phyloP scores from a whole-genome alignment of 1,284 basidiomycete genomes.

The Rhodotorula sp. region DNA sequence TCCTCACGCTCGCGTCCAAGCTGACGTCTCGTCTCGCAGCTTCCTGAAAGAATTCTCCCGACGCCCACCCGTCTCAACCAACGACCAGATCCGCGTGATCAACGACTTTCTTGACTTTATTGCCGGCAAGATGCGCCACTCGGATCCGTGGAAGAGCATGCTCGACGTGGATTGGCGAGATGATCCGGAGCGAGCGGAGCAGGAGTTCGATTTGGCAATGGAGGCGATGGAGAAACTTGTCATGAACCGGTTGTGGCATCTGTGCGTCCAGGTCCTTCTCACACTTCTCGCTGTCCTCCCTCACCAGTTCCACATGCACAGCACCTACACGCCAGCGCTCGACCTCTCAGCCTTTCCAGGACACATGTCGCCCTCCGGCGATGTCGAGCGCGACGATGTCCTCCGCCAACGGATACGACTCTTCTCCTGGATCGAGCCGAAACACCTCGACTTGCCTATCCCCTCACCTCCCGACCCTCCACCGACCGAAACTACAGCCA shows the following conservation, averaged over 20 bases:
- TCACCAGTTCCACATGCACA: constrained; percentile 44
- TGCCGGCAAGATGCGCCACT: constrained; percentile 74
- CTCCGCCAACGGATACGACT: constrained; percentile 85
- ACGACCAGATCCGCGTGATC: constrained; percentile 88
- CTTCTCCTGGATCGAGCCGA: constrained; percentile 84
- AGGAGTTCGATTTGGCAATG: constrained; percentile 92
- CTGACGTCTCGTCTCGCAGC: constrained; percentile 50
- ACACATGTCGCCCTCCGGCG: constrained; percentile 74
- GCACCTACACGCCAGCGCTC: constrained; percentile 85
- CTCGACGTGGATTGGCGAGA: constrained; percentile 13
- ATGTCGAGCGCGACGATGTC: constrained; percentile 89
- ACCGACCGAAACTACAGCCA: background rate
- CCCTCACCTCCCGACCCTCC: constrained; percentile 48
- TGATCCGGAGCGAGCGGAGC: constrained; percentile 53
- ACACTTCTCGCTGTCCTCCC: background rate
- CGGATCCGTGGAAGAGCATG: constrained; percentile 53
- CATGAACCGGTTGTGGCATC: constrained; percentile 90
- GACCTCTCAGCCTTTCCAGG: constrained; percentile 58
- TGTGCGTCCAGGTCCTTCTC: constrained; percentile 30
- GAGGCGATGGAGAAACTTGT: constrained; percentile 99
- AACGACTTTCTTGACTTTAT: constrained; percentile 93
- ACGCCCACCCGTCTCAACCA: constrained; percentile 72
- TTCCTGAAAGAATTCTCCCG: constrained; percentile 89
- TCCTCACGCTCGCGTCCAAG: background rate
- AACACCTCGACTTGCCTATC: constrained; percentile 73